A percentile compares a stretch with the other conserved stretches of the same genome.
Evolutionary conservation across 163 green algal species (phyloP).

Genomic region (Scenedesmus sp.): DNA sequence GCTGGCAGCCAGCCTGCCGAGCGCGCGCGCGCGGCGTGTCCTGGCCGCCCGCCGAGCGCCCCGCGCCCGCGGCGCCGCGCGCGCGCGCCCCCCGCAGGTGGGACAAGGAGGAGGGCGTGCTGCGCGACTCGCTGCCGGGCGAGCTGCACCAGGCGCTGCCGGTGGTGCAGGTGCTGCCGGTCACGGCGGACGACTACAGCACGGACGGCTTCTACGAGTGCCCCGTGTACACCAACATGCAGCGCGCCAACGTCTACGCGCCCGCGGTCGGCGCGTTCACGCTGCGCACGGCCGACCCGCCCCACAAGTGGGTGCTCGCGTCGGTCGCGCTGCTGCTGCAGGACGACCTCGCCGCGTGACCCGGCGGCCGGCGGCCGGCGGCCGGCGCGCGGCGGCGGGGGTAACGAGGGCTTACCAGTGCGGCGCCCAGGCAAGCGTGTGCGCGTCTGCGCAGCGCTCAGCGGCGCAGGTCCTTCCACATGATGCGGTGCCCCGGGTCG

Average conservation of each 20-base stretch:
- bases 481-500: constrained; percentile 32
- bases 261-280: constrained; percentile 82
- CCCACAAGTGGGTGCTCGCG: constrained; percentile 83
- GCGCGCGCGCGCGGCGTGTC: no score
- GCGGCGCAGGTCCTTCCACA: constrained; percentile 32
- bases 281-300: constrained; percentile 70
- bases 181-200: constrained; percentile 78
- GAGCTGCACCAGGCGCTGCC: constrained; percentile 84
- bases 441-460: no score
- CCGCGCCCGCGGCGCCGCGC: no score
- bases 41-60: no score
- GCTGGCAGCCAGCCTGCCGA: no score
- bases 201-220: constrained; percentile 78
- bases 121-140: constrained; percentile 82
- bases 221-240: constrained; percentile 91
- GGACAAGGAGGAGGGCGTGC: constrained; percentile 76
- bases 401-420: no score
- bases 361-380: no score
- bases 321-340: constrained; percentile 83
- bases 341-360: constrained; percentile 68
- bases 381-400: no score
- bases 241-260: constrained; percentile 90
- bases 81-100: constrained; percentile 49
- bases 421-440: no score
- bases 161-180: constrained; percentile 73